phyloP scores from a whole-genome alignment of 2,329 filamentous ascomycete genomes.

The Neurospora crassa region DNA sequence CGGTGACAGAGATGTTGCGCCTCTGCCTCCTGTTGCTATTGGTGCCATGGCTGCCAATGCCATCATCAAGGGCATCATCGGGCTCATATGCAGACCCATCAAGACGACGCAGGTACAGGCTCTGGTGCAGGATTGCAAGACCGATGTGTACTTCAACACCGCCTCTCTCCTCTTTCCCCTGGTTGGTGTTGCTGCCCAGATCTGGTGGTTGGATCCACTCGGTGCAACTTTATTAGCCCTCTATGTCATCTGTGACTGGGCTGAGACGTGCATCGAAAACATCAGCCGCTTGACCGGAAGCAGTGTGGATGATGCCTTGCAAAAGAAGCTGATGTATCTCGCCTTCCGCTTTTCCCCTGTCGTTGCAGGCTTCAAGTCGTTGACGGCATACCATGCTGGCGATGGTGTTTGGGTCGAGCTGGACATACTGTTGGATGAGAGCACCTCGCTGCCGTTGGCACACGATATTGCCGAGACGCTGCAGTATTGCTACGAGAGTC shows the following conservation, averaged over 20 bases:
- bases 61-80: conserved; percentile 49
- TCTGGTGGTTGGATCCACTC: conserved; percentile 59
- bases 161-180: conserved; percentile 53
- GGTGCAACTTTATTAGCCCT: conserved; percentile 54
- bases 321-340: conserved; percentile 49
- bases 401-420: conserved; percentile 55
- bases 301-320: conserved; percentile 39
- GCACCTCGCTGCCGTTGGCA: conserved; percentile 38
- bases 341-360: conserved; percentile 46
- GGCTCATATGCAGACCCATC: conserved; percentile 47
- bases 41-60: conserved; percentile 48
- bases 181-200: conserved; percentile 44
- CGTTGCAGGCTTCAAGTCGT: conserved; percentile 42
- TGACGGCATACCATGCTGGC: conserved; percentile 51
- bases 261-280: conserved; percentile 49
- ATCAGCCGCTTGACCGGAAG: conserved; percentile 49
- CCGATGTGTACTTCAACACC: conserved; percentile 55
- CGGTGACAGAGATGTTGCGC: conserved; percentile 30
- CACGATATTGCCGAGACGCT: conserved; percentile 55
- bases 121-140: conserved; percentile 53
- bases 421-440: conserved; percentile 46
- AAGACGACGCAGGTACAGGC: conserved; percentile 57
- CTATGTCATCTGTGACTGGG: conserved; percentile 63
- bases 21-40: conserved; percentile 43
- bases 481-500: conserved; percentile 50